Base-by-base conservation (phyloP, 2,329 filamentous ascomycete species). In the Colletotrichum sp. region DNA sequence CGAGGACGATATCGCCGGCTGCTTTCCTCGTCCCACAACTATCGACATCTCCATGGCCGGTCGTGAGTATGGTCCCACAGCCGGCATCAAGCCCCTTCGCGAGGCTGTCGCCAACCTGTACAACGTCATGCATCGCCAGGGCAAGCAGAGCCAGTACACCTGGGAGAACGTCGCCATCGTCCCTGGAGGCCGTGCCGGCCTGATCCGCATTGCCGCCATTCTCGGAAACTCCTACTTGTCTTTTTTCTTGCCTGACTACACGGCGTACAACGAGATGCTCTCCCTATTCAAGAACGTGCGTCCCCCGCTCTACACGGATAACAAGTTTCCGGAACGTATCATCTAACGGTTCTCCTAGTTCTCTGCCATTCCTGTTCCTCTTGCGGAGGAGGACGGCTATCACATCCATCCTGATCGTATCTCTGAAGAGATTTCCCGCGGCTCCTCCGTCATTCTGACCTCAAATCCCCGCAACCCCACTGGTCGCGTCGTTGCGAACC, bases 161-260 rank as follows among this genome's bases (percentile, higher is more conserved):
- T 98, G 95, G 94, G 96, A 99, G 89, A 99, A 99, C 84, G 96
- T 98, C 22, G 96, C 95, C 84, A 98, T 99, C 83, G 96, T 99
- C 5, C 96, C 96, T 62, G 96, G 96, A 84, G 96, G 96, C 52
- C 92, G 96, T 81, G 96, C 96, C 39, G 96, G 96, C 65, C 88
- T 99, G 86, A 98, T 98, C 84, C 92, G 96, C 80, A 98, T 99
- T 83, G 96, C 96, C 25, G 96, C 96, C 68, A 96, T 99, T 8
- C 87, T 99, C 80, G 96, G 96, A 78, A 98, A 98, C 84, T 93
- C 96, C 71, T 98, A 98, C 82, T 89, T 98, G 78, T 95, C 94
- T 57, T 98, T 98, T 90, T 98, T 98, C 86, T 95, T 98, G 83
- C 95, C 95, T 62, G 95, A 98, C 85, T 98, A 98, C 87, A 98